Percentiles rank a stretch among this genome's conserved stretches.
These are phyloP conservation scores for Penicillium angulare DNA, from an alignment of 495 filamentous ascomycete genomes.

Conservation along the genomic window DNA sequence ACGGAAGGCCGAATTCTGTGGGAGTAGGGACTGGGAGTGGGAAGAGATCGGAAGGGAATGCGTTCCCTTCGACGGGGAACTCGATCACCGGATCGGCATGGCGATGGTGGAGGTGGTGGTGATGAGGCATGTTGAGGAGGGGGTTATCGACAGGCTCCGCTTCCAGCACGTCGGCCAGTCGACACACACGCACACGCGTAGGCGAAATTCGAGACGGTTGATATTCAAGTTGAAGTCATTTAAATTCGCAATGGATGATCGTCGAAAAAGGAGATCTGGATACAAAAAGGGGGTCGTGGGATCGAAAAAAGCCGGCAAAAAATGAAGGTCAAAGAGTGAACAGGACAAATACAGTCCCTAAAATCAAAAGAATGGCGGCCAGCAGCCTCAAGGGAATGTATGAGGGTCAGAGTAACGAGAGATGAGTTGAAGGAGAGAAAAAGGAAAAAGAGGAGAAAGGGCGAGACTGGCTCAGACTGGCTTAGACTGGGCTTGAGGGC, in stretches of 20 bases:
- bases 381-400: constrained; percentile 29
- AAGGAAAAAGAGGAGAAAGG: constrained; percentile 25
- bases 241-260: background rate
- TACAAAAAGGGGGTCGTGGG: background rate
- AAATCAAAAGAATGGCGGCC: constrained; percentile 34
- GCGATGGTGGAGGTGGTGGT: constrained; percentile 35
- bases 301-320: background rate
- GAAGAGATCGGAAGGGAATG: constrained; percentile 26
- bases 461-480: background rate
- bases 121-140: constrained; percentile 31
- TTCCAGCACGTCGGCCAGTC: constrained; percentile 7
- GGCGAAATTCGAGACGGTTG: background rate
- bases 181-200: constrained; percentile 1
- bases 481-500: no score
- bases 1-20: constrained; percentile 14
- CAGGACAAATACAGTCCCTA: constrained; percentile 20
- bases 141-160: background rate
- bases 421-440: constrained; percentile 11
- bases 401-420: constrained; percentile 12
- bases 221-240: constrained; percentile 7
- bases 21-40: constrained; percentile 21
- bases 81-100: constrained; percentile 29
- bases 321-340: constrained; percentile 32
- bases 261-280: background rate
- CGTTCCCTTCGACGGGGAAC: constrained; percentile 26